Percentiles rank a stretch among this genome's conserved stretches.
Conservation (phyloP, 345 rosid species). For the Melastoma malabathricum region DNA sequence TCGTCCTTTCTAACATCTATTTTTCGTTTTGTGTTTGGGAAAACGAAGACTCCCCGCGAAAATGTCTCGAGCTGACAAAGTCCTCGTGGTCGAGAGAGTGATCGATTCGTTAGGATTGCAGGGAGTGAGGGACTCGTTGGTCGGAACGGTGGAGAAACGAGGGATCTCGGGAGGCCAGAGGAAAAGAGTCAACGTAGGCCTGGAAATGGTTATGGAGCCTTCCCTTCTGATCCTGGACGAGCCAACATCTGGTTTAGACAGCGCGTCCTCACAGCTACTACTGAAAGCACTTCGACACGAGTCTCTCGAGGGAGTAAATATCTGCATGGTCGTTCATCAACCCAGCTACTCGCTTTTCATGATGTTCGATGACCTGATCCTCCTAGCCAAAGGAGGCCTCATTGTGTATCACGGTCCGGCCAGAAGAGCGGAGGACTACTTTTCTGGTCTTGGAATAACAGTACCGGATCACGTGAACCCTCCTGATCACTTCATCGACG, state of each 20-base stretch:
- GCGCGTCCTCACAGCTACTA: slow-evolving; percentile 87
- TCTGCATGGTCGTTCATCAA: slow-evolving; percentile 95
- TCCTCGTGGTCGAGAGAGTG: slow-evolving; percentile 83
- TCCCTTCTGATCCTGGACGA: slow-evolving; percentile 88
- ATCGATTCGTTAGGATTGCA: slow-evolving; percentile 84
- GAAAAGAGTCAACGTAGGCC: slow-evolving; percentile 88
- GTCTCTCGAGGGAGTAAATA: slow-evolving; percentile 84
- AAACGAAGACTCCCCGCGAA: slow-evolving; percentile 47
- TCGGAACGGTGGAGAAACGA: slow-evolving; percentile 89
- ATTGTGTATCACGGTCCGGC: slow-evolving; percentile 76
- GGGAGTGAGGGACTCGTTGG: slow-evolving; percentile 62
- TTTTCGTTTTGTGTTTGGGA: background rate
- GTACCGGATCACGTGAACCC: slow-evolving; percentile 89
- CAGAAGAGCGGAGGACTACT: slow-evolving; percentile 69
- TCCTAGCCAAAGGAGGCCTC: slow-evolving; percentile 85
- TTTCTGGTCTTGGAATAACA: slow-evolving; percentile 55
- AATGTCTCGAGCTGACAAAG: slow-evolving; percentile 57
- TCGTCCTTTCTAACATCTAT: too few relatives aligned
- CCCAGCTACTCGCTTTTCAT: slow-evolving; percentile 92
- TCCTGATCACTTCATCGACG: slow-evolving; percentile 81
- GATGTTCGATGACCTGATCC: slow-evolving; percentile 75
- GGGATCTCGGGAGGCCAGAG: slow-evolving; percentile 98
- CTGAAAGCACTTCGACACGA: slow-evolving; percentile 86
- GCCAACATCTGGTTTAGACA: slow-evolving; percentile 96
- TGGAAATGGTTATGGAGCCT: slow-evolving; percentile 98